Base-by-base conservation (phyloP, 495 filamentous ascomycete species). In the Patellaria atrata region DNA sequence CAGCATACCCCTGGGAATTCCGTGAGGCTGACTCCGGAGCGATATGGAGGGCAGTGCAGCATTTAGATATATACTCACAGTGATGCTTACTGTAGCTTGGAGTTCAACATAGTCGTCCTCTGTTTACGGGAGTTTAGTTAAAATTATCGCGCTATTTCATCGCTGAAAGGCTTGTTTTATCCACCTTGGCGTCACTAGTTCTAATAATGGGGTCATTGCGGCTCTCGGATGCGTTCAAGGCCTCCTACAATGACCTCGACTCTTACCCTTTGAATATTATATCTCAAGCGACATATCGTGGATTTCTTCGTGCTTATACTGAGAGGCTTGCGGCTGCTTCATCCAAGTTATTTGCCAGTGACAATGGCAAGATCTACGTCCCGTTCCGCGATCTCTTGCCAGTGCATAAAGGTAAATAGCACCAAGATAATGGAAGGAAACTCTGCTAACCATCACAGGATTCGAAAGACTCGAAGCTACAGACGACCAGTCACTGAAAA, bases 261-360 rank as follows among this genome's bases (percentile, higher is more conserved):
- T 8, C 15, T 8, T 36, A 36, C 20, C 33, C 33, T 5, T 27
- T 25, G 33, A 36, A 36, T 36, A 22, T 36, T 14, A 25, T 36
- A 9, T 36, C 10, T 26, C 33, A 25, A 17, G 33, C 33, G 26
- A 27, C 33, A 15, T 36, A 36, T 27, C 33, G 33, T n/a, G 28
- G 28, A 25, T 22, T 36, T 27, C 21, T 36, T 15, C 20, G 28
- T 10, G 26, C 33, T 14, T 36, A 36, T n/a, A 26, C 26, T 12
- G 28, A 36, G 21, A 36, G 33, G 21, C 28, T 36, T 10, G 22
- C 26, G 10, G 20, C 26, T 3, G 33, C 33, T 9, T 11, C 8
- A 16, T 4, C 7, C 8, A 36, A 36, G 22, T 25, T 36, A 12
- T 36, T 36, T 15, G 8, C 18, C 22, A 36, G 20, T 7, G 33